Evolutionary conservation across 345 rosid genomes (phyloP).

Genomic region (Raphanus sativus): DNA sequence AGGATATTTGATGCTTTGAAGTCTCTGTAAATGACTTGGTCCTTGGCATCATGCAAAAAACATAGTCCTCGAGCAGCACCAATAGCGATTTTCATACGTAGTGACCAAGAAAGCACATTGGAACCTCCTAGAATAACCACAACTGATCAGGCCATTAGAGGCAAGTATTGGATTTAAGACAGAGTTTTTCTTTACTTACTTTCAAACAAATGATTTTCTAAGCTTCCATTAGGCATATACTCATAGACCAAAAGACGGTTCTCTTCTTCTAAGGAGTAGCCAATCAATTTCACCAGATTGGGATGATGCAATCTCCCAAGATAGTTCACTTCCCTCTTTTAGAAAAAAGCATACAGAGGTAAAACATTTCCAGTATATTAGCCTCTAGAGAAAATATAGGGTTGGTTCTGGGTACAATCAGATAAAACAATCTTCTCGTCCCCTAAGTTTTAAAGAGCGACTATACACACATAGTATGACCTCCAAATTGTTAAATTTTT

Average conservation of each 20-base stretch:
- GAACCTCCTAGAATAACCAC: constrained; percentile 13
- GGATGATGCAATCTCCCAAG: constrained; percentile 81
- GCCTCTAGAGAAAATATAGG: not conserved
- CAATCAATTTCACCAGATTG: constrained; percentile 74
- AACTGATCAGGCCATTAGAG: not conserved
- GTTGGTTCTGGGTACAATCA: not conserved
- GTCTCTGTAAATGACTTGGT: constrained; percentile 77
- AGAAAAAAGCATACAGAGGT: not conserved
- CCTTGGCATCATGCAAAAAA: constrained; percentile 68
- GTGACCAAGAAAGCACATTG: constrained; percentile 58
- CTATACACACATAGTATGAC: too few species aligned
- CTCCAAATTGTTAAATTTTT: too few species aligned
- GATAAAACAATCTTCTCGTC: too few species aligned
- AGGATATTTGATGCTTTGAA: constrained; percentile 82
- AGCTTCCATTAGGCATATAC: constrained; percentile 73
- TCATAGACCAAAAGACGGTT: constrained; percentile 82
- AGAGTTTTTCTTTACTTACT: constrained; percentile 45
- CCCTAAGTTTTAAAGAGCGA: too few species aligned
- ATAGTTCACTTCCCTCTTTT: constrained; percentile 72
- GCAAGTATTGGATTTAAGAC: not conserved
- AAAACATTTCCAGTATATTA: not conserved
- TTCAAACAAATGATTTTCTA: constrained; percentile 65
- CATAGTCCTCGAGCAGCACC: constrained; percentile 79
- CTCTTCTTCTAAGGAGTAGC: constrained; percentile 65
- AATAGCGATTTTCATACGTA: constrained; percentile 63